Conservation (phyloP, 768 basidiomycete genomes). For the Naganishia vaughanmartiniae region DNA sequence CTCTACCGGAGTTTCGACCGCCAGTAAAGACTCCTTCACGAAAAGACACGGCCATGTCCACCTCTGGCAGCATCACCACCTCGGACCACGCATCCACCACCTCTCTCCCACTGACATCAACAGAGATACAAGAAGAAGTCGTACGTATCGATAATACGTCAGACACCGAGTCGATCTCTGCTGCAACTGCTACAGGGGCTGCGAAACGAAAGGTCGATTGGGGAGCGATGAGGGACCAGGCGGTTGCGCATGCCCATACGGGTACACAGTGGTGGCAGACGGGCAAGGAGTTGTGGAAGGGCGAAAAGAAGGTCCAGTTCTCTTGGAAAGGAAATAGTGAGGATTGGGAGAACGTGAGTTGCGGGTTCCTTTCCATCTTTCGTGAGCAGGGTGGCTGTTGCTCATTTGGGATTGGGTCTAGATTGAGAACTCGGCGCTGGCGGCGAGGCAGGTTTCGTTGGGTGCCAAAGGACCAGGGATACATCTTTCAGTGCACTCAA, state of each 20-base stretch:
- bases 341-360: conserved; percentile 18
- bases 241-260: conserved; percentile 13
- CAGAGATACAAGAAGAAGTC: conserved; percentile 1
- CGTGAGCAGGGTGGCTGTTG: neutral
- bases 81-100: neutral
- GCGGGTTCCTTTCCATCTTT: neutral
- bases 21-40: neutral
- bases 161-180: neutral
- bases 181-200: neutral
- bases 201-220: conserved; percentile 18
- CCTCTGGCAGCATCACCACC: neutral
- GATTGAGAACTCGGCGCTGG: conserved; percentile 18
- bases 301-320: conserved; percentile 17
- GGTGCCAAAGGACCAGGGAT: conserved; percentile 7
- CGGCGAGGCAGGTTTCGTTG: conserved; percentile 9
- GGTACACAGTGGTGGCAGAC: conserved; percentile 23
- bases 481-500: conserved; percentile 10
- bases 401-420: neutral
- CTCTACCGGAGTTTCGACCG: conserved; percentile 2
- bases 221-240: conserved; percentile 13
- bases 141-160: neutral
- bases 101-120: conserved; percentile 1
- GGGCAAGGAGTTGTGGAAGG: conserved; percentile 17
- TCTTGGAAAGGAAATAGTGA: conserved; percentile 11
- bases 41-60: conserved; percentile 8